Evolutionary conservation across 495 filamentous ascomycete species (phyloP), one percentile per base, ranked within the genome.

Genomic region (Penicillium chermesinum): DNA sequence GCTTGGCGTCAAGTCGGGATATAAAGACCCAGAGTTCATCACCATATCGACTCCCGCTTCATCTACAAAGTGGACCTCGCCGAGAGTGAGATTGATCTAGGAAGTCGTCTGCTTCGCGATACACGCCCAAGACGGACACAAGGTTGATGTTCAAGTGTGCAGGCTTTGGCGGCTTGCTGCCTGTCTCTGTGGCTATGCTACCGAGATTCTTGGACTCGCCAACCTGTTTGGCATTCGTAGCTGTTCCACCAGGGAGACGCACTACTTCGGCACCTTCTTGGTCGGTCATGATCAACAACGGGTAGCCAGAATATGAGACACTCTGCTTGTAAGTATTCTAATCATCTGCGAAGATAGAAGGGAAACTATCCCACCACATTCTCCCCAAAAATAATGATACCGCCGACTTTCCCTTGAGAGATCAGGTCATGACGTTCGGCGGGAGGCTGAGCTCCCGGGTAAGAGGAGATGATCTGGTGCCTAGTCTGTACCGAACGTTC

Each of bases 381-480:
- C 14, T 62, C 62, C 12, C 58, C 57, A 51, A 71, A 69, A 45
- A 69, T 46, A 21, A 69, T 63, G 32, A 66, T 47, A 7, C 67
- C 64, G 18, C 67, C 64, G 13, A 72, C 56, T 38, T 64, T 54
- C 16, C 65, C 62, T 32, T 62, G 37, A 18, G 48, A 36, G 18
- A 63, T 62, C 34, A 67, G 52, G n/a, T 57, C 49, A 17, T 53
- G 49, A 9, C 69, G 57, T 4, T 63, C 41, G 2, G 44, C 14
- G 0, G 65, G 63, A 7, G 64, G 65, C 0, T 49, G 42, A 6
- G 54, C 32, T 4, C 66, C 66, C 0, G 53, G 32, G 30, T 67
- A 70, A 2, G 66, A 69, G 55, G 54, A 70, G n/a, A 70, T 58
- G 30, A 70, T 63, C 50, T 70, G 66, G 14, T 54, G 47, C 15